Evolutionary conservation across 768 basidiomycete genomes (phyloP), one percentile per base, ranked within the genome.

Genomic region (Russula brevipes): DNA sequence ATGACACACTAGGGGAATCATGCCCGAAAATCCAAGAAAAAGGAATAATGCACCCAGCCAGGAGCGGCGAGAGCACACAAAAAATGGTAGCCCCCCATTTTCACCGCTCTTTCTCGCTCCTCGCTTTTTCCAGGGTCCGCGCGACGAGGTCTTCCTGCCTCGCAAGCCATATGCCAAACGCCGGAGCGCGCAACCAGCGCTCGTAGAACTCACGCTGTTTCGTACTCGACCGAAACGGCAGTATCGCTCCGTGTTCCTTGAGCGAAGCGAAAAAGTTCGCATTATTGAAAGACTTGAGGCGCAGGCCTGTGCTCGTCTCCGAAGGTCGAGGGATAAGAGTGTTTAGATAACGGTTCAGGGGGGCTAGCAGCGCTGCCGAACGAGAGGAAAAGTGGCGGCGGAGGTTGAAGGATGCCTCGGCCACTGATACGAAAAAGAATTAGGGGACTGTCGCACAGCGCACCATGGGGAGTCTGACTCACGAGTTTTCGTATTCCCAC

Each of bases 331-430:
- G 91, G 72, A 94, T 91, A 53, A 95, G 81, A 1, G 88, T 87
- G 63, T 90, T 88, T 46, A 98, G 85, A 77, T 98, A 98, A 67
- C 95, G 84, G 68, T 95, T 87, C 5, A 98, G 81, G 0, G 96
- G 96, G 2, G 91, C 87, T 24, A 98, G 82, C 64, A 98, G 80
- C 58, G 87, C 87, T 19, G 88, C 89, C 1, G 96, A 93, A 50
- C 95, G 82, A 45, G 88, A 83, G 57, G 85, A 85, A 72, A 98
- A 93, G 71, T 98, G 93, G 51, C 84, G 79, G 30, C 91, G 85
- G 12, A 96, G 78, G 58, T 76, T 80, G 57, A 84, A 82, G 57
- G 82, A 92, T 35, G 83, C 83, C 45, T 82, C 80, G 8, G 86
- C 73, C 68, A 79, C 88, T 91, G 69, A 19, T 12, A 49, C 49